These are phyloP conservation scores for Stachybotrys elegans DNA, from an alignment of 2,329 filamentous ascomycete genomes.

Conservation along the genomic window DNA sequence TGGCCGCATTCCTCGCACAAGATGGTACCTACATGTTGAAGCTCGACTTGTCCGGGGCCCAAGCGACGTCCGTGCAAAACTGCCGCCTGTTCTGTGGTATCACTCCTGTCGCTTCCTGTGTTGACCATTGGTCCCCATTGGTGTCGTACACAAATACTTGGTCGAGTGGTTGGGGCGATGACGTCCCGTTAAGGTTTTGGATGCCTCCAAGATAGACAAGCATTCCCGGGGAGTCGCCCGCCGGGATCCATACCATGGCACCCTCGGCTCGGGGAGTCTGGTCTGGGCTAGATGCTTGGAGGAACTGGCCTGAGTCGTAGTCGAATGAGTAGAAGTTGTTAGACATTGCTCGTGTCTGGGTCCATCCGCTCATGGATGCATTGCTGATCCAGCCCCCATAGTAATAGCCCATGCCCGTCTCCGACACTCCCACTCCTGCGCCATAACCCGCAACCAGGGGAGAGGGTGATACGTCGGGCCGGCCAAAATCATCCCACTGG, in stretches of 20 bases:
- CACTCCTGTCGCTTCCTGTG: conserved; percentile 36
- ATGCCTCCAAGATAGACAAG: conserved; percentile 58
- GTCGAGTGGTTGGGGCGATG: conserved; percentile 33
- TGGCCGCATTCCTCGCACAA: background rate
- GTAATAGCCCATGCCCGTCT: conserved; percentile 51
- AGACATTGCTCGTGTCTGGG: conserved; percentile 3
- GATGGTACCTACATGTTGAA: conserved; percentile 50
- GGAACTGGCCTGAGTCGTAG: conserved; percentile 3
- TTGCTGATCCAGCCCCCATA: conserved; percentile 56
- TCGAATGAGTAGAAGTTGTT: conserved; percentile 3
- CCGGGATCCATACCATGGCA: conserved; percentile 51
- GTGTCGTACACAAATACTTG: conserved; percentile 54
- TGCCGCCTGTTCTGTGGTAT: conserved; percentile 44
- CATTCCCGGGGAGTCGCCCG: conserved; percentile 46
- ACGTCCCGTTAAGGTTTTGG: conserved; percentile 36
- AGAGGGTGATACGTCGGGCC: conserved; percentile 11
- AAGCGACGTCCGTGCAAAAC: conserved; percentile 55
- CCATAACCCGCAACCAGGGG: conserved; percentile 38
- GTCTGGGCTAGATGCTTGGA: background rate
- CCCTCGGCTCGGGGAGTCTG: conserved; percentile 45
- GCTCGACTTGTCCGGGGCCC: conserved; percentile 50
- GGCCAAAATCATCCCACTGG: conserved; percentile 43
- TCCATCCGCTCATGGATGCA: conserved; percentile 27
- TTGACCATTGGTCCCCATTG: conserved; percentile 12
- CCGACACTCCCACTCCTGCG: conserved; percentile 46